Evolutionary conservation across 306 rosid genomes (phyloP), one percentile per base, ranked within the genome.

Genomic region (Medicago arabica): DNA sequence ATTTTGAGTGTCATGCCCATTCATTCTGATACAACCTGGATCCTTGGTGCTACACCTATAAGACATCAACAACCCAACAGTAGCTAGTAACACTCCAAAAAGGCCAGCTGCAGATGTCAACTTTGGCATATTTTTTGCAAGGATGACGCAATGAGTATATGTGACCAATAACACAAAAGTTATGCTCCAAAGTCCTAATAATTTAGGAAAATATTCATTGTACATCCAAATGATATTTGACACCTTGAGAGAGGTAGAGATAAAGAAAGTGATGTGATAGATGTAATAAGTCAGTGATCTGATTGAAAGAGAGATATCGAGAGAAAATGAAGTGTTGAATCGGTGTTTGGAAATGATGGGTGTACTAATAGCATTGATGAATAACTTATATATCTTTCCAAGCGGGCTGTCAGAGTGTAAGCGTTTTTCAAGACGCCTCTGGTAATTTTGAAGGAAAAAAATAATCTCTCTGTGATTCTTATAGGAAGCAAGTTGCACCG

Each of bases 391-490:
- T 53, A 93, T 58, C 72, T 81, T 85, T 64, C 96, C 99, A 67
- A 92, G 86, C 57, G 82, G 90, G 86, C 85, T 84, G 74, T 87
- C 89, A 75, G 89, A 90, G 70, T 92, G 97, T 71, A 89, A 90
- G 54, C 92, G 93, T 80, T 85, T 95, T 82, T 89, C 98, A 75
- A 95, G 97, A 40, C 92, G 68, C 85, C 93, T 88, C 75, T 97
- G 85, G 55, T 96, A 96, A 85, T 95, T 95, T 75, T 97, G 97
- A 78, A 95, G 99, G 89, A 95, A 95, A 88, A 95, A 92, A 31
- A 97, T 97, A 85, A 95, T 97, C 81, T 90, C 97, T 92, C 96
- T 86, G 84, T 95, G 99, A 82, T 84, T 92, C 88, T 95, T 95
- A 81, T 95, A 91, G 25, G 99, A 84, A 62, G 99, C 98, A 68